Evolutionary conservation across 2,329 filamentous ascomycete species (phyloP).

Genomic region (Microcera coccophila): DNA sequence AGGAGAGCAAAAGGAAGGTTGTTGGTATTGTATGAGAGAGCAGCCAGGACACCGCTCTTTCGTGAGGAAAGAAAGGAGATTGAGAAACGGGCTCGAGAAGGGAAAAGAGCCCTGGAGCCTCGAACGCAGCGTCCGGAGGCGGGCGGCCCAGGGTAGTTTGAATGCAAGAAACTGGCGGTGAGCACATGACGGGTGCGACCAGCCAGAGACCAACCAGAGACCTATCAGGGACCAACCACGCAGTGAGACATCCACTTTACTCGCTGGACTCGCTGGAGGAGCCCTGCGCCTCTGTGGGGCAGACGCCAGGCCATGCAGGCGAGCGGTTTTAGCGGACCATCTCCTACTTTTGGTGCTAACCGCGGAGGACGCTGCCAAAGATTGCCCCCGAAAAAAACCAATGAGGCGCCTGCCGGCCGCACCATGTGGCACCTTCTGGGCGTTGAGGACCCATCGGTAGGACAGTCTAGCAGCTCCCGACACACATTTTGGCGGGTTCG

Average conservation of each 20-base stretch:
- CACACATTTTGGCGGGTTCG: neutral
- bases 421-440: slow-evolving; percentile 6
- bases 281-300: slow-evolving; percentile 3
- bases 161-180: too few relatives aligned
- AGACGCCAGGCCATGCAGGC: neutral
- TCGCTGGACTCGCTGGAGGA: slow-evolving; percentile 10
- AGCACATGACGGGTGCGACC: too few relatives aligned
- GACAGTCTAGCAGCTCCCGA: neutral
- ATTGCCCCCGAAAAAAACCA: slow-evolving; percentile 13
- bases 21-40: slow-evolving; percentile 35
- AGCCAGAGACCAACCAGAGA: too few relatives aligned
- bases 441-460: neutral
- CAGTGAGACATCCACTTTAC: slow-evolving; percentile 15
- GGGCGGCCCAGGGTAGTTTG: neutral
- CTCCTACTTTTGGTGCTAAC: neutral
- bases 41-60: slow-evolving; percentile 45
- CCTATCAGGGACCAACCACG: too few relatives aligned
- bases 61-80: slow-evolving; percentile 30
- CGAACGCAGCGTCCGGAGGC: slow-evolving; percentile 19
- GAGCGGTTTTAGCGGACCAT: neutral
- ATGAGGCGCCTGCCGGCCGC: slow-evolving; percentile 12
- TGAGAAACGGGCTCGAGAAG: slow-evolving; percentile 27
- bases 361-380: neutral
- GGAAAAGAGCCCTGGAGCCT: slow-evolving; percentile 24
- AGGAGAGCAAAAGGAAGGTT: slow-evolving; percentile 28